phyloP scores from a whole-genome alignment of 2,329 filamentous ascomycete species.

The Aspergillus novoparasiticus region DNA sequence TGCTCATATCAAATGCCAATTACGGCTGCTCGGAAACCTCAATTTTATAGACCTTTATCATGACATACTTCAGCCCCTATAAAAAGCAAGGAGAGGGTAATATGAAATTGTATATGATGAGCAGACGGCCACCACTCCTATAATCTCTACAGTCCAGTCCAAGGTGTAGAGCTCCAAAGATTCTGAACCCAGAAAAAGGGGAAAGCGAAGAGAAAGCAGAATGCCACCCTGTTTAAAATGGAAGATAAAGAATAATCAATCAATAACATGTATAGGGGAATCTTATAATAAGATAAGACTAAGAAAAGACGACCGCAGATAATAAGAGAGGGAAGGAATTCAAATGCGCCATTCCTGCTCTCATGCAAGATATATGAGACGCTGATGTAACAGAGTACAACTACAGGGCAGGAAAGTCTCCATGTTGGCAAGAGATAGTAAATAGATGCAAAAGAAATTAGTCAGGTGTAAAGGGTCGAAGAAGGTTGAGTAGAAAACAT shows the following conservation, averaged over 20 bases:
- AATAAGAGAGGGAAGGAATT: neutral
- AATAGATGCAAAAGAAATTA: neutral
- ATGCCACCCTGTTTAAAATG: constrained; percentile 11
- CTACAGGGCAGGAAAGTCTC: neutral
- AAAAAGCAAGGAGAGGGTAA: neutral
- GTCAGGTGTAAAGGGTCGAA: neutral
- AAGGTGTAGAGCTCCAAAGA: constrained; percentile 4
- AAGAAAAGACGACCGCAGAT: constrained; percentile 10
- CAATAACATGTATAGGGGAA: constrained; percentile 23
- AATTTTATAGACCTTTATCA: neutral
- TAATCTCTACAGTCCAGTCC: constrained; percentile 6
- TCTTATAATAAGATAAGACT: constrained; percentile 13
- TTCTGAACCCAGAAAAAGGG: neutral
- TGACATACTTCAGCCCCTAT: neutral
- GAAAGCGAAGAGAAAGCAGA: constrained; percentile 11
- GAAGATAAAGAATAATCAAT: neutral
- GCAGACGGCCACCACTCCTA: constrained; percentile 3
- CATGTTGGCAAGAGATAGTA: neutral
- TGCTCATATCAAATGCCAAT: neutral
- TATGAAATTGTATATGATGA: neutral
- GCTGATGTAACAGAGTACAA: constrained; percentile 1
- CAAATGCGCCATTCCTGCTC: neutral
- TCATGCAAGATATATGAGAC: neutral
- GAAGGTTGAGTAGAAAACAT: constrained; percentile 1
- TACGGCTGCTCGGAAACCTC: neutral